Evolutionary conservation across 2,329 filamentous ascomycete genomes (phyloP).

Genomic region (Sarocladium brachiariae): DNA sequence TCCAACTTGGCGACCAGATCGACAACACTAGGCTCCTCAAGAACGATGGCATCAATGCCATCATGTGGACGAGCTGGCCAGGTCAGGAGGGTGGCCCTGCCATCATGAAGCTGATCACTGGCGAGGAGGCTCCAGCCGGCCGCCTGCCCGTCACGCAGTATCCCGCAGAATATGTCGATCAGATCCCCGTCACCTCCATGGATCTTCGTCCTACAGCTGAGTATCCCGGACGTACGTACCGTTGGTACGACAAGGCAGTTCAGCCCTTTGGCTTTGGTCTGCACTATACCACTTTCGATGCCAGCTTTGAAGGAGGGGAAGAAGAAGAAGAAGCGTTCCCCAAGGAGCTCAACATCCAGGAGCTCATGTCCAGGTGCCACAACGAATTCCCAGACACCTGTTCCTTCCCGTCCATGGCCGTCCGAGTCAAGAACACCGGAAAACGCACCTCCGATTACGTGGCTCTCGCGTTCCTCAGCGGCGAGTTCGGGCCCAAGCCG

Average conservation of each 20-base stretch:
- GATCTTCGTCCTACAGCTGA: slow-evolving; percentile 37
- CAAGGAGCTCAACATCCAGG: slow-evolving; percentile 22
- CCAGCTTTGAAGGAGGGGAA: slow-evolving; percentile 14
- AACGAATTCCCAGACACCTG: slow-evolving; percentile 33
- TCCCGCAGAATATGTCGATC: slow-evolving; percentile 40
- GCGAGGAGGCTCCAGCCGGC: slow-evolving; percentile 42
- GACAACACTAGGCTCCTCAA: slow-evolving; percentile 43
- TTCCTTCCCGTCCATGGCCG: slow-evolving; percentile 25
- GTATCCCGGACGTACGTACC: slow-evolving; percentile 50
- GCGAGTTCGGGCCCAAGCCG: slow-evolving; percentile 38
- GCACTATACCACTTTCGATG: slow-evolving; percentile 50
- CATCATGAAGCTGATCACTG: slow-evolving; percentile 46
- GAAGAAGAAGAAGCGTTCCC: no score
- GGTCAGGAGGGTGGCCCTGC: slow-evolving; percentile 53
- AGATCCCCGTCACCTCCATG: slow-evolving; percentile 50
- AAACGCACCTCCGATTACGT: slow-evolving; percentile 43
- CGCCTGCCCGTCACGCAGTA: slow-evolving; percentile 50
- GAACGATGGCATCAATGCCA: slow-evolving; percentile 39
- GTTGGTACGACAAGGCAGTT: slow-evolving; percentile 47
- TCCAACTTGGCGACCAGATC: slow-evolving; percentile 45
- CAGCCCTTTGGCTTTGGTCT: slow-evolving; percentile 49
- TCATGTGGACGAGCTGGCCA: slow-evolving; percentile 54
- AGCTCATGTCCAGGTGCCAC: slow-evolving; percentile 27
- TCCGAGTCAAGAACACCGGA: slow-evolving; percentile 43
- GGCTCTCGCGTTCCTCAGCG: slow-evolving; percentile 41